Evolutionary conservation across 2,329 filamentous ascomycete species (phyloP), one percentile per base, ranked within the genome.

Genomic region (Colletotrichum agaves): DNA sequence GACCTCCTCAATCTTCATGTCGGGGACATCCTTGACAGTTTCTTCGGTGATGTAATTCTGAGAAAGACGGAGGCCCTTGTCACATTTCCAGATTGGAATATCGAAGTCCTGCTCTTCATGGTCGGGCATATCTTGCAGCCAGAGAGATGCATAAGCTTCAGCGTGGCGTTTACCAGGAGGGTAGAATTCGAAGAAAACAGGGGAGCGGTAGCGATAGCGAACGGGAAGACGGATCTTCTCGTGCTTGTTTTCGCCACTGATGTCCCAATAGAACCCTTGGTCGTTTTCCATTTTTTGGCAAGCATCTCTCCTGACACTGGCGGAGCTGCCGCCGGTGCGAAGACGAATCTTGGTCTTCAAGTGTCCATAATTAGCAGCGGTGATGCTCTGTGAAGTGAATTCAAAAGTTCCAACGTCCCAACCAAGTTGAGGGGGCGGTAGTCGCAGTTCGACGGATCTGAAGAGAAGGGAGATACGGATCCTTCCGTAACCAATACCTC

Each of bases 401-500:
- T 97, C 91, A 75, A 98, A 97, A 0, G 95, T 97, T 39, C 96
- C 96, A 47, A 98, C 93, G 69, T 98, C 93, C 93, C 95, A 98
- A 10, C 95, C 94, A 4, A 98, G 86, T 78, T 97, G 91, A 44
- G 90, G 82, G 0, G 92, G 92, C n/a, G 94, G 94, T 1, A 98
- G 84, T 50, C 89, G 89, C 60, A 95, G 91, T 77, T 97, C 94
- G 47, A 98, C 88, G 31, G 93, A 94, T 31, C 95, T 90, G 87
- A 98, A 97, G 3, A 98, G 85, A 3, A 98, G 80, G 0, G 93
- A 97, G 72, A 99, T 91, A 44, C 94, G 91, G 67, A 97, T 87
- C 7, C 95, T 91, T 43, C 96, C 96, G 71, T 96, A 98, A 0
- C 96, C 93, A 70, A 98, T 90, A 11, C 96, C 96, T 21, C 95